Evolutionary conservation across 2,329 filamentous ascomycete species (phyloP).

Genomic region (Graphilbum ipis-grandicollis): DNA sequence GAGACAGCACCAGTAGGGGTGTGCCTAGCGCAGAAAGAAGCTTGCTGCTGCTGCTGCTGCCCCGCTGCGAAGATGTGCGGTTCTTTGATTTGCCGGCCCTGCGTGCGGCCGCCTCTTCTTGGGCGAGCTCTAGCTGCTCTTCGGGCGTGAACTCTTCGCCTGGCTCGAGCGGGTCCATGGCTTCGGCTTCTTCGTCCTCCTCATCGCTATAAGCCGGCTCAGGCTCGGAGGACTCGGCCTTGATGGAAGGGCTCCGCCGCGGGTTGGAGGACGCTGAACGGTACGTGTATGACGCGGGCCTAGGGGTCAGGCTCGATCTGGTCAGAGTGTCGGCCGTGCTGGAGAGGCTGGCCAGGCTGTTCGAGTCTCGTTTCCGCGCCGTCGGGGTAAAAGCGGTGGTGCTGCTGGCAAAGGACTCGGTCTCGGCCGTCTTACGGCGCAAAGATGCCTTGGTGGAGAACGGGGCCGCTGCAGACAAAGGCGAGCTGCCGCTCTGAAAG

Average conservation of each 20-base stretch:
- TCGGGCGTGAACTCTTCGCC: constrained; percentile 93
- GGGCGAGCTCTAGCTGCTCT: constrained; percentile 65
- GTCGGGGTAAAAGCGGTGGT: not conserved
- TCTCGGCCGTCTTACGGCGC: constrained; percentile 3
- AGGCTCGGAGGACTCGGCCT: not conserved
- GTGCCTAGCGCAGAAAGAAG: constrained; percentile 30
- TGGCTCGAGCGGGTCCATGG: constrained; percentile 31
- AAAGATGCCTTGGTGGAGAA: not conserved
- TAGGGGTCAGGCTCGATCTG: not conserved
- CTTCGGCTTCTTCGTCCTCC: not conserved
- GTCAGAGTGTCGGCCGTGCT: no score
- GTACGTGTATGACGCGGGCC: not conserved
- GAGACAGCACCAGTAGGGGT: constrained; percentile 53
- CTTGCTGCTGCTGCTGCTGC: constrained; percentile 10
- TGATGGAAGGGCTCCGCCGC: not conserved
- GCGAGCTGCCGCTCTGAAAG: constrained; percentile 74
- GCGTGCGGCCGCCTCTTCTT: constrained; percentile 40
- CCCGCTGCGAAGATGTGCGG: constrained; percentile 19
- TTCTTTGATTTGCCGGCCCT: no score
- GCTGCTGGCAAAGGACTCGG: not conserved
- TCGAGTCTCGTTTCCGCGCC: not conserved
- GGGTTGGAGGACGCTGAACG: not conserved
- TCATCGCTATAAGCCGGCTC: not conserved
- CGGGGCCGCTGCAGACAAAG: constrained; percentile 24
- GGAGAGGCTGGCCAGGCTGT: not conserved